These are phyloP conservation scores for Globisporangium rhizosaccharum DNA, from an alignment of 352 stramenopile genomes.

Conservation along the genomic window DNA sequence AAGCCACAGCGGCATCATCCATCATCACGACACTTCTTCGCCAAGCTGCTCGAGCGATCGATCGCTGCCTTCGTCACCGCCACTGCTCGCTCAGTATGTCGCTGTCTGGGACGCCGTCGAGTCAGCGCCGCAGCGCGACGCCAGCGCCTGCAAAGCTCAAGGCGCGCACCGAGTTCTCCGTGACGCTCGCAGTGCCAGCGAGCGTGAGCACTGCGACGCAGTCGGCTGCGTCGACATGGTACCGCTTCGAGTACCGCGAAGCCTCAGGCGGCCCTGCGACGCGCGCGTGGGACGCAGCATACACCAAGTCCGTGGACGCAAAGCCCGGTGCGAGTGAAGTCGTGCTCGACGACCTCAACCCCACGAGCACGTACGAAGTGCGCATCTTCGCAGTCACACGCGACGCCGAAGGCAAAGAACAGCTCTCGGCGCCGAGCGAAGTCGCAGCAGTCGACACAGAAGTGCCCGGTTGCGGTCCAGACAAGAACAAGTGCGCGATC, in stretches of 20 bases:
- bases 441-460: slow-evolving; percentile 83
- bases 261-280: slow-evolving; percentile 38
- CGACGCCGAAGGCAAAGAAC: slow-evolving; percentile 25
- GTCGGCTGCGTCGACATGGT: slow-evolving; percentile 22
- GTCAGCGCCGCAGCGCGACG: not conserved
- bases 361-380: slow-evolving; percentile 85
- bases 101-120: not conserved
- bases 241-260: slow-evolving; percentile 75
- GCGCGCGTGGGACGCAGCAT: slow-evolving; percentile 4
- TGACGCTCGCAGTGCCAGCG: slow-evolving; percentile 57
- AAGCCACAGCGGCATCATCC: not conserved
- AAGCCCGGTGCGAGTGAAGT: slow-evolving; percentile 35
- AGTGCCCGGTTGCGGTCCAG: slow-evolving; percentile 72
- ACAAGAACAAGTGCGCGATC: slow-evolving; percentile 18
- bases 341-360: slow-evolving; percentile 82
- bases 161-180: slow-evolving; percentile 73
- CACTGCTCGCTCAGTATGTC: not conserved
- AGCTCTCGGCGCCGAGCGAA: slow-evolving; percentile 57
- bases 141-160: slow-evolving; percentile 68
- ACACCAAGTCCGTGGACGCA: slow-evolving; percentile 31
- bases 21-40: not conserved
- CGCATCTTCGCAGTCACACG: slow-evolving; percentile 62
- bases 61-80: not conserved
- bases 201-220: slow-evolving; percentile 7
- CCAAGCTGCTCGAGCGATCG: too few relatives aligned